A percentile compares a stretch with the other conserved stretches of the same genome.
Evolutionary conservation across 2,329 filamentous ascomycete genomes (phyloP).

Genomic region (Botrytis galanthina): DNA sequence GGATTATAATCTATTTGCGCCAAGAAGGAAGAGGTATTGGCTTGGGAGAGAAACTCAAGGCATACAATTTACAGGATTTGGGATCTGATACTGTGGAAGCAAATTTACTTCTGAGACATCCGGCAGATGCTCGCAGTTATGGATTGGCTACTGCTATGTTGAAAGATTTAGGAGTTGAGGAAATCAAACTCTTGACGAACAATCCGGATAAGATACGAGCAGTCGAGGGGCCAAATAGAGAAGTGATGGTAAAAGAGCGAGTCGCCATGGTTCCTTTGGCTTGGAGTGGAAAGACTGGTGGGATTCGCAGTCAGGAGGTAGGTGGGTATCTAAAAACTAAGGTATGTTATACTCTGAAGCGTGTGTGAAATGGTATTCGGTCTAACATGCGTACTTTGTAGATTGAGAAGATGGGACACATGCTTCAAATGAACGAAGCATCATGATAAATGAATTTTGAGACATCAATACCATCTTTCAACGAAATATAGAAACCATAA

Average conservation of each 20-base stretch:
- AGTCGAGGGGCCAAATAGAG: constrained; percentile 85
- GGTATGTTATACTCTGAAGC: constrained; percentile 51
- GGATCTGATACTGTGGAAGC: constrained; percentile 98
- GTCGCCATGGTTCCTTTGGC: constrained; percentile 95
- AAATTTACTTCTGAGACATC: constrained; percentile 85
- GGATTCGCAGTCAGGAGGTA: constrained; percentile 83
- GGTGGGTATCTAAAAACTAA: constrained; percentile 95
- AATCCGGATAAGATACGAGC: constrained; percentile 96
- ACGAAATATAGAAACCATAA: background rate
- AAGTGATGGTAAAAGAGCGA: constrained; percentile 82
- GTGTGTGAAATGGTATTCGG: too few relatives aligned
- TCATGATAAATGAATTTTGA: constrained; percentile 21
- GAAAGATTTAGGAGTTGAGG: constrained; percentile 74
- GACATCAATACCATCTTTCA: background rate
- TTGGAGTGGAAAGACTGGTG: constrained; percentile 76
- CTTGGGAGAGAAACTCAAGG: constrained; percentile 91
- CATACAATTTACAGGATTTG: constrained; percentile 95
- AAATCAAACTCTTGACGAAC: constrained; percentile 85
- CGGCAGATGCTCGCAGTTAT: constrained; percentile 91
- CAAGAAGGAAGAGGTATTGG: constrained; percentile 97
- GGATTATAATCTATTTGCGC: constrained; percentile 91
- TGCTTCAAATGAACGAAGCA: constrained; percentile 55
- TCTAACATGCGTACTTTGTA: constrained; percentile 39
- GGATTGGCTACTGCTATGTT: constrained; percentile 96
- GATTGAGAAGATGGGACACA: constrained; percentile 88